phyloP scores from a whole-genome alignment of 2,329 filamentous ascomycete genomes.

The Orbilia oligospora region DNA sequence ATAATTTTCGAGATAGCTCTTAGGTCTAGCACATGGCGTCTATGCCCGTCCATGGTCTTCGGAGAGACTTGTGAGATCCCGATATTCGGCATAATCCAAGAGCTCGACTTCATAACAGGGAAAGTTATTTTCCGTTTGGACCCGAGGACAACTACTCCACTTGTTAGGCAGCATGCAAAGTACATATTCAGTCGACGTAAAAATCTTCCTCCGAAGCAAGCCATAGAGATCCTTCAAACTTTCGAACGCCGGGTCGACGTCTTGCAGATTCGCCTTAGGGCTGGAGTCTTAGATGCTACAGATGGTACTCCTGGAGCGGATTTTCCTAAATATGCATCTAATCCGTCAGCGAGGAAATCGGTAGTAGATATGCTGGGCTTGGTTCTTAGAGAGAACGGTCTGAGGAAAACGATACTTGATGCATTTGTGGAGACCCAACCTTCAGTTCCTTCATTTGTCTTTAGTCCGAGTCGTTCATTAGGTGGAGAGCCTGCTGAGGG shows the following conservation, averaged over 20 bases:
- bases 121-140: conserved; percentile 40
- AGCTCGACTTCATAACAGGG: conserved; percentile 42
- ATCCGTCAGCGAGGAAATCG: conserved; percentile 14
- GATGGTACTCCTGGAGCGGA: conserved; percentile 48
- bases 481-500: neutral
- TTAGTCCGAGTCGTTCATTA: conserved; percentile 5
- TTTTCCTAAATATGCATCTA: conserved; percentile 41
- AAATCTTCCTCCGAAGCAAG: conserved; percentile 8
- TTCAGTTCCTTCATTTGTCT: conserved; percentile 39
- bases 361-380: conserved; percentile 36
- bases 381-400: conserved; percentile 33
- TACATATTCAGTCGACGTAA: conserved; percentile 10
- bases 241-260: conserved; percentile 41
- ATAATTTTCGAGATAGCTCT: conserved; percentile 56
- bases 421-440: conserved; percentile 39
- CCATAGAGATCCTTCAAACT: neutral
- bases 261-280: conserved; percentile 43
- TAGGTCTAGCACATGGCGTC: conserved; percentile 42
- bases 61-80: conserved; percentile 15
- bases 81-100: conserved; percentile 42
- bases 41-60: conserved; percentile 22
- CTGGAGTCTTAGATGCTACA: conserved; percentile 31
- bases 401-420: conserved; percentile 41
- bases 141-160: conserved; percentile 6
- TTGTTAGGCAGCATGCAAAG: conserved; percentile 23